Evolutionary conservation across 2,329 filamentous ascomycete species (phyloP).

Genomic region (Aureobasidium subglaciale): DNA sequence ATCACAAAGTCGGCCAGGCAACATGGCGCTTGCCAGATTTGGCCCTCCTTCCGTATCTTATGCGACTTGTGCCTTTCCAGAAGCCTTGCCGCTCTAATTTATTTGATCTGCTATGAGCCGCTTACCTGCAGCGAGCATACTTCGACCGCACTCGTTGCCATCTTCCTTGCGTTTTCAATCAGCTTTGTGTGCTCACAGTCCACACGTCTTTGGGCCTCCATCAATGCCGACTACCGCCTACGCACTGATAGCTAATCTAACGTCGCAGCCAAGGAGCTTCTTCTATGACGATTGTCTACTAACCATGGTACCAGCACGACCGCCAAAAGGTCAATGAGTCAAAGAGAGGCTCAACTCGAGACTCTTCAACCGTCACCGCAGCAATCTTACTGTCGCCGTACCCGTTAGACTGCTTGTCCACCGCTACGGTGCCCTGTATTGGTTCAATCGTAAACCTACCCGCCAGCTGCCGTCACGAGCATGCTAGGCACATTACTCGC

Average conservation of each 20-base stretch:
- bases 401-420: background rate
- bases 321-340: slow-evolving; percentile 6
- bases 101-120: slow-evolving; percentile 5
- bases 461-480: slow-evolving; percentile 1
- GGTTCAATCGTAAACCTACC: background rate
- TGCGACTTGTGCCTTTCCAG: background rate
- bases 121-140: background rate
- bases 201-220: slow-evolving; percentile 2
- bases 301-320: slow-evolving; percentile 5
- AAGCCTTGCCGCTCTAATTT: background rate
- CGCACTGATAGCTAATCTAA: slow-evolving; percentile 13
- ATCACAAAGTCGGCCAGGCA: background rate
- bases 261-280: slow-evolving; percentile 12
- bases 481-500: background rate
- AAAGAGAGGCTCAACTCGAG: slow-evolving; percentile 1
- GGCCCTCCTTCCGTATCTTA: background rate
- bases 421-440: slow-evolving; percentile 1
- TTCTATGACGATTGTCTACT: slow-evolving; percentile 6
- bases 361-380: slow-evolving; percentile 3
- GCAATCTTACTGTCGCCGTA: slow-evolving; percentile 9
- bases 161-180: too few relatives aligned
- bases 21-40: background rate
- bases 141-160: background rate
- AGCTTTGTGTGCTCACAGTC: background rate
- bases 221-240: slow-evolving; percentile 5